These are phyloP conservation scores for Sextonia rubra DNA, from an alignment of 164 flowering plant genomes.

Conservation along the genomic window DNA sequence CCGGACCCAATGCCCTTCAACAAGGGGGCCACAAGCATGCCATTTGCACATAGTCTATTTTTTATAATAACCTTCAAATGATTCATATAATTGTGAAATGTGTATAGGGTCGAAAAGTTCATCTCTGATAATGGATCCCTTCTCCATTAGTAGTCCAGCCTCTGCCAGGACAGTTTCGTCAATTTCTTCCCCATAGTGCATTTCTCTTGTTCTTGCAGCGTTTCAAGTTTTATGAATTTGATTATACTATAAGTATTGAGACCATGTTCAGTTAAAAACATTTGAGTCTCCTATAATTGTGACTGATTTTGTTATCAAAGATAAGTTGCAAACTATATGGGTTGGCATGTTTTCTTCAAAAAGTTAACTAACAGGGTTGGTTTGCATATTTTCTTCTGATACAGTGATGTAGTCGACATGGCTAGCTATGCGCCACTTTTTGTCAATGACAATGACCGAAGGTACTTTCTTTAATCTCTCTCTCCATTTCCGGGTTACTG, in stretches of 20 bases:
- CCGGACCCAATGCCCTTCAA: too few species aligned
- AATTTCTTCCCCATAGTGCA: too few species aligned
- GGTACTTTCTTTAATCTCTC: conserved; percentile 43
- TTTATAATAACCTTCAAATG: too few species aligned
- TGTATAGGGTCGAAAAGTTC: too few species aligned
- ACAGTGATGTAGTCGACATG: conserved; percentile 86
- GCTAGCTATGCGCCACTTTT: conserved; percentile 98
- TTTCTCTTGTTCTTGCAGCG: too few species aligned
- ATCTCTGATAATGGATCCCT: too few species aligned
- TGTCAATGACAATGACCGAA: conserved; percentile 65
- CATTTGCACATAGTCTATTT: too few species aligned
- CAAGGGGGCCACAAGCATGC: too few species aligned
- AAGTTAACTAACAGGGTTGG: neutral
- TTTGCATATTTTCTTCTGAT: conserved; percentile 17
- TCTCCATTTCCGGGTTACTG: neutral
- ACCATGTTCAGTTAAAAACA: neutral
- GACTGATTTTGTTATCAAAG: neutral
- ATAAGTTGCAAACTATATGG: neutral
- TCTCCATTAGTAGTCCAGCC: too few species aligned
- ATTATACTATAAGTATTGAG: neutral
- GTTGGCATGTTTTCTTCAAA: conserved; percentile 11
- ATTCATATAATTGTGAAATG: too few species aligned
- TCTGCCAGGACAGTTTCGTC: too few species aligned
- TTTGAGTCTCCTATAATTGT: neutral
- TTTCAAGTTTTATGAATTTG: neutral